These are phyloP conservation scores for Platanthera guangdongensis DNA, from an alignment of 106 monocot species.

Conservation along the genomic window DNA sequence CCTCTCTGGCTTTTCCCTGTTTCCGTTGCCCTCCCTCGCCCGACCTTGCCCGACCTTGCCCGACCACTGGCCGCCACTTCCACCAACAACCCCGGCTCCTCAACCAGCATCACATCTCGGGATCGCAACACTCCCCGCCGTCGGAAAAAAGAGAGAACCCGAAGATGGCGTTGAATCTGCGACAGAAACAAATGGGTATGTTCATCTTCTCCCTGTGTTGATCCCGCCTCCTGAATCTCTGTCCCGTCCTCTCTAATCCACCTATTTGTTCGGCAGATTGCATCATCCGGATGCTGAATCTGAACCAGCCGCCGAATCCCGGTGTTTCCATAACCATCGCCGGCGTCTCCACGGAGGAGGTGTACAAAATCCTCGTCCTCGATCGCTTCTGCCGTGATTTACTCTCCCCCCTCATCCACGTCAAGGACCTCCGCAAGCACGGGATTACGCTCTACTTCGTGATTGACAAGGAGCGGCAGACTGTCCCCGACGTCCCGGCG, in stretches of 20 bases:
- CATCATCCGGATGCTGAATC: constrained; percentile 75
- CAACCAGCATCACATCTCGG: no score
- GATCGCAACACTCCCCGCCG: no score
- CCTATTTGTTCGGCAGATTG: constrained; percentile 8
- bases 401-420: constrained; percentile 81
- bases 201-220: neutral
- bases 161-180: constrained; percentile 79
- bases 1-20: no score
- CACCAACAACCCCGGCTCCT: no score
- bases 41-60: no score
- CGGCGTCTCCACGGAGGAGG: constrained; percentile 16
- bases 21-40: no score
- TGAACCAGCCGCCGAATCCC: constrained; percentile 44
- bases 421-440: constrained; percentile 81
- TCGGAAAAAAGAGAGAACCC: neutral
- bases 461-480: constrained; percentile 73
- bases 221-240: neutral
- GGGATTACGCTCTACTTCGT: constrained; percentile 77
- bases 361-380: constrained; percentile 86
- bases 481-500: constrained; percentile 77
- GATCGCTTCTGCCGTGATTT: constrained; percentile 70
- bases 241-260: neutral
- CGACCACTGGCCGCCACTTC: no score
- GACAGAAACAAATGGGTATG: constrained; percentile 84
- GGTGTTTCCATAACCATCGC: constrained; percentile 8